Percentiles rank a stretch among this genome's conserved stretches.
Conservation (phyloP, 768 basidiomycete genomes). For the Panaeolus cyanescens region DNA sequence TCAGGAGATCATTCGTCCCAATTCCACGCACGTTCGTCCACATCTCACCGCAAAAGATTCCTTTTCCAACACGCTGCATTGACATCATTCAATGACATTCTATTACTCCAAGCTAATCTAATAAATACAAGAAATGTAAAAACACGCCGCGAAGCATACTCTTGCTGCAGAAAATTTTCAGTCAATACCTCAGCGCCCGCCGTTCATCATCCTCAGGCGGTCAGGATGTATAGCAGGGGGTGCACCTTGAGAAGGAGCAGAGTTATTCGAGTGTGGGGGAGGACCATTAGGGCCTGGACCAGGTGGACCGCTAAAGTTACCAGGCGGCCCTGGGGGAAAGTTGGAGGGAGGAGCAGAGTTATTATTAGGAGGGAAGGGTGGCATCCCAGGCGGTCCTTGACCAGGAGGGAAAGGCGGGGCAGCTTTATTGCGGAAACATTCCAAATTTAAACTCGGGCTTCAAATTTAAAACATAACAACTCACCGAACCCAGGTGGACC, state of each 20-base stretch:
- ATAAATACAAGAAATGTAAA: background rate
- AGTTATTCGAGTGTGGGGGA: conserved; percentile 23
- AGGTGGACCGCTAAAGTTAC: conserved; percentile 37
- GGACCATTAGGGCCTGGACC: conserved; percentile 21
- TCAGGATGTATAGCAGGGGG: conserved; percentile 84
- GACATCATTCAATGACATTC: background rate
- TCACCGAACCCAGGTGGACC: conserved; percentile 33
- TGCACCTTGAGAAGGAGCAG: conserved; percentile 28
- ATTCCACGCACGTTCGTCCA: conserved; percentile 25
- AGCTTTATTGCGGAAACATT: conserved; percentile 21
- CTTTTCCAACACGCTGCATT: background rate
- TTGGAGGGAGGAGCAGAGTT: conserved; percentile 32
- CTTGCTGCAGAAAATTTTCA: background rate
- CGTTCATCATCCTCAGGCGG: conserved; percentile 76
- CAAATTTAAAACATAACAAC: conserved; percentile 8
- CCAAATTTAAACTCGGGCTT: background rate
- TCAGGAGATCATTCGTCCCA: conserved; percentile 18
- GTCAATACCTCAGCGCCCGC: conserved; percentile 20
- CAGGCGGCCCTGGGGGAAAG: conserved; percentile 26
- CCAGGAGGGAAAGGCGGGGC: conserved; percentile 58
- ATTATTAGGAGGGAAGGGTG: conserved; percentile 44
- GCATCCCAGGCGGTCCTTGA: conserved; percentile 41
- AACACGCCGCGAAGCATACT: background rate
- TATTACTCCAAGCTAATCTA: background rate
- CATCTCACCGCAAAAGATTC: background rate